These are phyloP conservation scores for Akanthomyces dipterigenus DNA, from an alignment of 2,329 filamentous ascomycete genomes.

Conservation along the genomic window DNA sequence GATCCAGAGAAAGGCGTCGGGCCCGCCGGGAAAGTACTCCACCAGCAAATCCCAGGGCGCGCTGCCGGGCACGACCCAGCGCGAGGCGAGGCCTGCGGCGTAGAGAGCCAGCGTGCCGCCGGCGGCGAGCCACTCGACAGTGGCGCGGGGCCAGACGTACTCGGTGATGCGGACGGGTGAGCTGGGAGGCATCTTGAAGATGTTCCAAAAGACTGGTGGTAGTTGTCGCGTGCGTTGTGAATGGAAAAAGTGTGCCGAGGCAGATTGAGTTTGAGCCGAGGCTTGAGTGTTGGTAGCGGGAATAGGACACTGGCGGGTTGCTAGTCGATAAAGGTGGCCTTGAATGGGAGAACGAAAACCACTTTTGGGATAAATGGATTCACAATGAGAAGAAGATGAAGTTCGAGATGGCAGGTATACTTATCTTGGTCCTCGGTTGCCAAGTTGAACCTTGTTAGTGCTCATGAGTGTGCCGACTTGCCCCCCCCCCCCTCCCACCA, in stretches of 20 bases:
- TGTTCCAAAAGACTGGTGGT: not conserved
- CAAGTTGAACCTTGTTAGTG: not conserved
- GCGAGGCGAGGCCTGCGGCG: not conserved
- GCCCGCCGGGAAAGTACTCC: constrained; percentile 3
- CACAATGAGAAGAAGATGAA: not conserved
- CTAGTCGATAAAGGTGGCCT: not conserved
- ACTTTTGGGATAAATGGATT: too few species aligned
- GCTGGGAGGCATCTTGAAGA: not conserved
- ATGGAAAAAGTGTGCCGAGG: not conserved
- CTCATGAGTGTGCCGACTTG: not conserved
- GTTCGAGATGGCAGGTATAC: not conserved
- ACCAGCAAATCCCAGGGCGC: not conserved
- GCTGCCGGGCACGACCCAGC: constrained; percentile 1
- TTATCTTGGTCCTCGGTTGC: not conserved
- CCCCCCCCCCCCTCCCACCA: not conserved
- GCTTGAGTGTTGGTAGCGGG: not conserved
- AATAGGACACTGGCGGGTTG: not conserved
- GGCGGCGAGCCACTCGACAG: not conserved
- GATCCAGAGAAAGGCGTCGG: not conserved
- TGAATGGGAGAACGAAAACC: not conserved
- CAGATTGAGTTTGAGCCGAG: not conserved
- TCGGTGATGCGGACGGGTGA: constrained; percentile 1
- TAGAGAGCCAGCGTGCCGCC: constrained; percentile 2
- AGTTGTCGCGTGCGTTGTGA: not conserved
- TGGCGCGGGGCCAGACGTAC: not conserved